phyloP scores from a whole-genome alignment of 495 filamentous ascomycete genomes.

The Aeminium ludgeri region DNA sequence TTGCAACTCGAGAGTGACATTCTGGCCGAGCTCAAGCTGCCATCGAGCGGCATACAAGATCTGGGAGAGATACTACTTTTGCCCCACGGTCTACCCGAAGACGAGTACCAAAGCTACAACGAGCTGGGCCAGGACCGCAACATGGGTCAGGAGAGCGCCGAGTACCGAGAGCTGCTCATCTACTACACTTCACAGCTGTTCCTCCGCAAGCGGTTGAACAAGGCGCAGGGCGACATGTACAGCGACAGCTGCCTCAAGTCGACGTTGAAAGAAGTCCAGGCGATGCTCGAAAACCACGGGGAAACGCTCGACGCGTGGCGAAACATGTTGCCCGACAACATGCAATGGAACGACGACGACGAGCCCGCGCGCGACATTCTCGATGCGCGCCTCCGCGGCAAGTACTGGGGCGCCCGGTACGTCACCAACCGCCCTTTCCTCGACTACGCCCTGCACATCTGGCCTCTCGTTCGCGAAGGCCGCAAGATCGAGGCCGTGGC shows the following conservation, averaged over 20 bases:
- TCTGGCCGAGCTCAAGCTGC: conserved; percentile 73
- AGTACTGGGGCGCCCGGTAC: conserved; percentile 83
- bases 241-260: conserved; percentile 4
- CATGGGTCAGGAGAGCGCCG: too few species aligned
- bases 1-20: conserved; percentile 93
- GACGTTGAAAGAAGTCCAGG: background rate
- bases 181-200: conserved; percentile 78
- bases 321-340: conserved; percentile 24
- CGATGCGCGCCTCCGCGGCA: conserved; percentile 68
- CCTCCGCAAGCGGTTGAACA: conserved; percentile 69
- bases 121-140: conserved; percentile 5
- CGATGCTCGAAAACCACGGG: conserved; percentile 7
- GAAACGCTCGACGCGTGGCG: conserved; percentile 29
- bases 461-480: conserved; percentile 8
- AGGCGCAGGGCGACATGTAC: conserved; percentile 47
- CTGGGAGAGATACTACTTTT: conserved; percentile 39
- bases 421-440: conserved; percentile 79
- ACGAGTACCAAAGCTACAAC: conserved; percentile 10
- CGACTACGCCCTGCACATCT: conserved; percentile 41
- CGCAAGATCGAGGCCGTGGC: conserved; percentile 4
- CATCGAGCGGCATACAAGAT: conserved; percentile 26
- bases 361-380: conserved; percentile 61
- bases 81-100: conserved; percentile 29
- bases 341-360: conserved; percentile 46
- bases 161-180: too few species aligned